A percentile compares a stretch with the other conserved stretches of the same genome.
Evolutionary conservation across 495 filamentous ascomycete species (phyloP).

Genomic region (Penicillium angulare): DNA sequence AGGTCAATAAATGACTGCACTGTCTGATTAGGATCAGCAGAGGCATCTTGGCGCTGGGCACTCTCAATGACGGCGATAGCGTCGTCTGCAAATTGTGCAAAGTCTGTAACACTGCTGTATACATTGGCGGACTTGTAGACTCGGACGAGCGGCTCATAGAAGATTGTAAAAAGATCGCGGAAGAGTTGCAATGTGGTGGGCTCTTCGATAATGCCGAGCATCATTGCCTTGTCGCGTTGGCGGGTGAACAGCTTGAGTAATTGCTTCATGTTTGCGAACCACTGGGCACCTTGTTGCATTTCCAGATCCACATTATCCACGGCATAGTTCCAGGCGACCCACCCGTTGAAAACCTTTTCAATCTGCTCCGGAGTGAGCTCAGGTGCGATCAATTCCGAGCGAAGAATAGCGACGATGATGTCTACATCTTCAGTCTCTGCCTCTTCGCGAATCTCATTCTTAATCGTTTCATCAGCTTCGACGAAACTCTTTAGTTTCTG

Average conservation of each 20-base stretch:
- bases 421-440: constrained; percentile 70
- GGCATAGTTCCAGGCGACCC: constrained; percentile 93
- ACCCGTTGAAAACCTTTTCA: constrained; percentile 84
- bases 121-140: constrained; percentile 99
- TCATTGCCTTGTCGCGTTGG: constrained; percentile 94
- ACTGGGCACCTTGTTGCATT: constrained; percentile 80
- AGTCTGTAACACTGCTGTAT: constrained; percentile 94
- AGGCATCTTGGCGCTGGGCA: constrained; percentile 86
- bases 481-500: constrained; percentile 78
- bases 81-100: constrained; percentile 88
- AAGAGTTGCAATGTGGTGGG: constrained; percentile 90
- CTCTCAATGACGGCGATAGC: constrained; percentile 84
- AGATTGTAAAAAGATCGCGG: constrained; percentile 95
- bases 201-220: constrained; percentile 93
- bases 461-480: constrained; percentile 68
- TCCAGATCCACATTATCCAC: constrained; percentile 90
- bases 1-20: constrained; percentile 99
- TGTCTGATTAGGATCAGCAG: constrained; percentile 94
- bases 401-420: constrained; percentile 77
- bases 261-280: constrained; percentile 94
- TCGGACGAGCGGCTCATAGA: constrained; percentile 93
- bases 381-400: constrained; percentile 68
- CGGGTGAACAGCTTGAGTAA: constrained; percentile 88
- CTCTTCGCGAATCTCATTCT: constrained; percentile 70
- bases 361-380: constrained; percentile 71